Conservation (phyloP, 345 rosid species). For the Citrus unshiu region DNA sequence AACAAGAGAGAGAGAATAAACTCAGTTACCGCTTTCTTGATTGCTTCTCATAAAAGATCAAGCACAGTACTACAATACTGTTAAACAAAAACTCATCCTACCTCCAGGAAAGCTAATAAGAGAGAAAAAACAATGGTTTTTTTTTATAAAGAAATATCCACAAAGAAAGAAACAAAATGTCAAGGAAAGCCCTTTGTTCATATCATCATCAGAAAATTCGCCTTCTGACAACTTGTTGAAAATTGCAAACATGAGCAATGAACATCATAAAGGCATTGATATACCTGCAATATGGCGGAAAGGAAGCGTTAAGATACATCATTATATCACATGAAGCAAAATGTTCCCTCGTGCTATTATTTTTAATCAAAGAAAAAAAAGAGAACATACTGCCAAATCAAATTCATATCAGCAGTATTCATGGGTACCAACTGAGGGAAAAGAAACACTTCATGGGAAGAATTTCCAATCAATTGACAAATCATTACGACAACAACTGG, state of each 20-base stretch:
- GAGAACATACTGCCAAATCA: not conserved
- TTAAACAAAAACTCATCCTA: not conserved
- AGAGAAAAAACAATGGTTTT: too few relatives aligned
- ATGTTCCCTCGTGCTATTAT: not conserved
- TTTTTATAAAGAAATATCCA: not conserved
- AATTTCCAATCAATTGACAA: not conserved
- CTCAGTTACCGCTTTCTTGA: not conserved
- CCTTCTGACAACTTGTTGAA: conserved; percentile 2
- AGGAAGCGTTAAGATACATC: not conserved
- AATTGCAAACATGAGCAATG: not conserved
- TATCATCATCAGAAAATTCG: not conserved
- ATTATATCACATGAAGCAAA: not conserved
- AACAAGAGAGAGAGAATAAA: not conserved
- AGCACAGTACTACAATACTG: not conserved
- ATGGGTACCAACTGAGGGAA: not conserved
- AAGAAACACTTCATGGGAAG: not conserved
- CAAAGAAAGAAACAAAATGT: not conserved
- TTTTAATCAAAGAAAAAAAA: not conserved
- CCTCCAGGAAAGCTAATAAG: not conserved
- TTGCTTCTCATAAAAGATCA: not conserved
- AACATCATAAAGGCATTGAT: conserved; percentile 46
- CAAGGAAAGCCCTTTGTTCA: not conserved
- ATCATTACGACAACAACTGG: not conserved
- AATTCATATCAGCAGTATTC: not conserved
- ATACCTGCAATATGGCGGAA: conserved; percentile 31